Conservation (phyloP, 1,284 basidiomycete genomes). For the Ganoderma meredithae region DNA sequence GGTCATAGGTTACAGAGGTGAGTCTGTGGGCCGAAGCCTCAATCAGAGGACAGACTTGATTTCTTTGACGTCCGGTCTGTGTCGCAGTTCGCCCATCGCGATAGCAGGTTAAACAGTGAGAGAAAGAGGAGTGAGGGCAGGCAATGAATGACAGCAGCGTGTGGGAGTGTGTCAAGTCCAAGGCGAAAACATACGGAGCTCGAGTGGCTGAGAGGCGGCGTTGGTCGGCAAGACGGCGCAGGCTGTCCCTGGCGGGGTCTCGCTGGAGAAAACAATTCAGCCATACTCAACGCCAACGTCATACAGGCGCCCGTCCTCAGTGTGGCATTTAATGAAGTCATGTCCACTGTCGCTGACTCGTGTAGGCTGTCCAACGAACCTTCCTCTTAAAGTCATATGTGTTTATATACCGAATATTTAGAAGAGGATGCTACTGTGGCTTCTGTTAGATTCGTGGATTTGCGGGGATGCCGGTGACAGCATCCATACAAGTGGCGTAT, state of each 20-base stretch:
- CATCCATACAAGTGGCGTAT: too few relatives aligned
- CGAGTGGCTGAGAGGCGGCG: constrained; percentile 8
- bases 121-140: background rate
- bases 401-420: too few relatives aligned
- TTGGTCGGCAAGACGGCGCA: background rate
- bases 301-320: constrained; percentile 4
- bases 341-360: background rate
- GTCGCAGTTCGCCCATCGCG: constrained; percentile 32
- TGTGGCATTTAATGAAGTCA: background rate
- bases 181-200: constrained; percentile 1
- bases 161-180: constrained; percentile 7
- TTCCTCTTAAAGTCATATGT: too few relatives aligned
- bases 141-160: background rate
- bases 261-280: background rate
- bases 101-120: background rate
- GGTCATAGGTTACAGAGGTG: constrained; percentile 34
- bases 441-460: too few relatives aligned
- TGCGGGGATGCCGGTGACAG: too few relatives aligned
- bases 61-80: constrained; percentile 36
- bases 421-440: too few relatives aligned
- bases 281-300: constrained; percentile 24
- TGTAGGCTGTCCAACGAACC: too few relatives aligned
- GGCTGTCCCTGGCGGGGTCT: background rate
- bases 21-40: constrained; percentile 35
- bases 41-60: constrained; percentile 42